Evolutionary conservation across 306 rosid genomes (phyloP).

Genomic region (Cucurbita maxima): DNA sequence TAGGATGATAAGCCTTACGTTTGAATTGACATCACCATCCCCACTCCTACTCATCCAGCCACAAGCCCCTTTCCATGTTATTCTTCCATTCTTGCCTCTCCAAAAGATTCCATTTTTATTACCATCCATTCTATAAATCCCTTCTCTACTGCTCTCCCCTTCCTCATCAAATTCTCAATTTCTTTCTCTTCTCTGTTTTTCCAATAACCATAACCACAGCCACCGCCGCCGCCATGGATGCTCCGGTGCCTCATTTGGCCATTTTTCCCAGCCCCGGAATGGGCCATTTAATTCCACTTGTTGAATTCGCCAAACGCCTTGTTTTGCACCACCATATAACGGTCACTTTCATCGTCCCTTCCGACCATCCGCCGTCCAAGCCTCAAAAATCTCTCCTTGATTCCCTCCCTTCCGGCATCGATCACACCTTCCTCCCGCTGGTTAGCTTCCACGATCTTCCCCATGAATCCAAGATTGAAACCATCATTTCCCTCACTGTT

Average conservation of each 20-base stretch:
- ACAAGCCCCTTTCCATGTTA: neutral
- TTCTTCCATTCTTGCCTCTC: neutral
- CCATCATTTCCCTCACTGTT: constrained; percentile 25
- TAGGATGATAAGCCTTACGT: constrained; percentile 37
- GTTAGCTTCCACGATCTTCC: constrained; percentile 28
- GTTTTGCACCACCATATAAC: constrained; percentile 17
- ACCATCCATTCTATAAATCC: neutral
- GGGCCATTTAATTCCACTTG: constrained; percentile 79
- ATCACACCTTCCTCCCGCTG: constrained; percentile 23
- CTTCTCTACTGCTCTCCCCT: neutral
- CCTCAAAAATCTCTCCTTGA: constrained; percentile 35
- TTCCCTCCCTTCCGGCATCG: constrained; percentile 16
- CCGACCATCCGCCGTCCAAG: constrained; percentile 33
- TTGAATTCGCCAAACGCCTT: constrained; percentile 48
- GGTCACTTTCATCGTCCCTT: constrained; percentile 41
- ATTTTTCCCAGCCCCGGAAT: constrained; percentile 59
- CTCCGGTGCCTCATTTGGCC: constrained; percentile 19
- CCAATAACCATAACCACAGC: neutral
- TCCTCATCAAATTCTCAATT: neutral
- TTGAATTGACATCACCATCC: constrained; percentile 33
- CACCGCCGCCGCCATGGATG: neutral
- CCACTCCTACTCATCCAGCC: neutral
- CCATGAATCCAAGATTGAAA: constrained; percentile 15
- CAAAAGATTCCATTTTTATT: neutral
- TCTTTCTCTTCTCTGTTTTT: neutral